Conservation (phyloP, 1,284 basidiomycete species). For the Vanrija humicola region DNA sequence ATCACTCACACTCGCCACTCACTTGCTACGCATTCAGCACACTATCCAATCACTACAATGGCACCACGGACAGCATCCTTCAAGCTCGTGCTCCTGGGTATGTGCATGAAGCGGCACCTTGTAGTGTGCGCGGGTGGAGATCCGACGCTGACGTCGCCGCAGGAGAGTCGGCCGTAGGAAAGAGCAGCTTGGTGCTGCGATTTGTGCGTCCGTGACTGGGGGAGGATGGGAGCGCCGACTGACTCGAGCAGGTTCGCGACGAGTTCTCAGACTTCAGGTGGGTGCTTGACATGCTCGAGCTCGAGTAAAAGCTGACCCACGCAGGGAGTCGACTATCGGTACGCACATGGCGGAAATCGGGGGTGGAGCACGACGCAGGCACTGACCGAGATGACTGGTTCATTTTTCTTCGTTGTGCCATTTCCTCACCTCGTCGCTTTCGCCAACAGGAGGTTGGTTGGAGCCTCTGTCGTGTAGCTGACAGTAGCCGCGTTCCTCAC, state of each 20-base stretch:
- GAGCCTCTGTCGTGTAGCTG: neutral
- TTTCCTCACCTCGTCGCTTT: neutral
- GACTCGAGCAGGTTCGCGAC: constrained; percentile 56
- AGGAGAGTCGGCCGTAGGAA: constrained; percentile 97
- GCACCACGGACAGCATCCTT: constrained; percentile 42
- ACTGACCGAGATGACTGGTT: too few relatives aligned
- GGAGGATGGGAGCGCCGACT: neutral
- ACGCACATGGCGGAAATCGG: neutral
- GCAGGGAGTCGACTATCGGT: constrained; percentile 49
- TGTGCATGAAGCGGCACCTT: constrained; percentile 3
- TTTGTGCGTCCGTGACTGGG: constrained; percentile 62
- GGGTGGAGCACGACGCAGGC: too few relatives aligned
- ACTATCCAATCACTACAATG: constrained; percentile 22
- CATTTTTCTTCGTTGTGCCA: neutral
- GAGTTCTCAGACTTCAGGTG: constrained; percentile 98
- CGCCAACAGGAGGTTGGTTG: constrained; percentile 20
- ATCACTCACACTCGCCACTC: constrained; percentile 11
- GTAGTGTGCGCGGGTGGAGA: too few relatives aligned
- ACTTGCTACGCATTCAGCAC: neutral
- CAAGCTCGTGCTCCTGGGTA: constrained; percentile 87
- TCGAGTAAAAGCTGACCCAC: neutral
- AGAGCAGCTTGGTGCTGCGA: constrained; percentile 89
- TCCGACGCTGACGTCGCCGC: constrained; percentile 4
- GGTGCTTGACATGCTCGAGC: constrained; percentile 15
- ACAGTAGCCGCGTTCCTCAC: constrained; percentile 85